phyloP scores from a whole-genome alignment of 805 yeast species.

The Schwanniomyces pseudopolymorphus region DNA sequence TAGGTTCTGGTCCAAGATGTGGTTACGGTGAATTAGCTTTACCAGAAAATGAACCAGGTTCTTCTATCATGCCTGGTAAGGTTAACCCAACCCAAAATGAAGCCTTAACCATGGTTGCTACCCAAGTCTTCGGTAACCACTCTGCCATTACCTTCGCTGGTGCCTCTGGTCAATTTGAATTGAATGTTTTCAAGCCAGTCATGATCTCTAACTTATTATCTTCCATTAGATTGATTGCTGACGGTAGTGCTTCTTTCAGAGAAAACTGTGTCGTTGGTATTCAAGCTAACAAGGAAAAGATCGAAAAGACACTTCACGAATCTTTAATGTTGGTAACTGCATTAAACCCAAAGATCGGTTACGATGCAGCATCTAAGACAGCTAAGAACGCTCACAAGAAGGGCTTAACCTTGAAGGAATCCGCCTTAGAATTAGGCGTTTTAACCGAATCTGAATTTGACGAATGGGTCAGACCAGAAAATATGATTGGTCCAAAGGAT shows the following conservation, averaged over 20 bases:
- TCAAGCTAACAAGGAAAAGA: conserved; percentile 82
- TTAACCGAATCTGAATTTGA: conserved; percentile 85
- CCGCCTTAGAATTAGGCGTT: conserved; percentile 88
- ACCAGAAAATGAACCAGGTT: conserved; percentile 99
- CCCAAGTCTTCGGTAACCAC: conserved; percentile 97
- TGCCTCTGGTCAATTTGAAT: conserved; percentile 97
- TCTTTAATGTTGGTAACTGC: conserved; percentile 98
- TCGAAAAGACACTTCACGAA: conserved; percentile 84
- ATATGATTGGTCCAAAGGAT: conserved; percentile 92
- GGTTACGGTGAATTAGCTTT: conserved; percentile 95
- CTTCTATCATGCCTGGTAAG: conserved; percentile 99
- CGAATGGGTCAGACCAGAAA: conserved; percentile 96
- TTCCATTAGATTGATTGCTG: conserved; percentile 85
- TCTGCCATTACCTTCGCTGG: conserved; percentile 95
- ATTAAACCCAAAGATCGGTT: conserved; percentile 97
- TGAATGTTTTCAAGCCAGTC: conserved; percentile 97
- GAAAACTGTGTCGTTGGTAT: conserved; percentile 94
- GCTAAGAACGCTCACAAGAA: conserved; percentile 99
- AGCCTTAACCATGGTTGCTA: conserved; percentile 97
- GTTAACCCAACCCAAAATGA: conserved; percentile 99
- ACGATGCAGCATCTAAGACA: conserved; percentile 94
- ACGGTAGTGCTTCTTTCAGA: conserved; percentile 88
- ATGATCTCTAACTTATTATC: conserved; percentile 87
- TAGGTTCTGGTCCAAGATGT: conserved; percentile 99
- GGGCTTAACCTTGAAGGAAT: conserved; percentile 92